phyloP scores from a whole-genome alignment of 768 basidiomycete species.

The Vishniacozyma victoriae region DNA sequence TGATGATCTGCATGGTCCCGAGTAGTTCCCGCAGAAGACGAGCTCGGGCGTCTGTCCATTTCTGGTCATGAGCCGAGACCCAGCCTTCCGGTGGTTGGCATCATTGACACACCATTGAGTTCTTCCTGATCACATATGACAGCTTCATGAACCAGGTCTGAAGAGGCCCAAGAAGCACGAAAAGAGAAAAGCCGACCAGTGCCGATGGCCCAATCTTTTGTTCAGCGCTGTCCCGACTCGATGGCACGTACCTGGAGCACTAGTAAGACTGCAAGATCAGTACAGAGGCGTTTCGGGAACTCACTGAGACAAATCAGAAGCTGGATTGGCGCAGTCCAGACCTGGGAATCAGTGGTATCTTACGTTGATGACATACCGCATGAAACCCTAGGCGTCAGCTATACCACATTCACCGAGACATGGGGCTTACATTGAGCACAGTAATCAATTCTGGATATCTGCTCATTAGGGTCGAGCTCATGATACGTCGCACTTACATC shows the following conservation, averaged over 20 bases:
- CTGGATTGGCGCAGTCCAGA: conserved; percentile 67
- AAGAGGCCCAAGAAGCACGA: conserved; percentile 59
- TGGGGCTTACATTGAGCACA: conserved; percentile 56
- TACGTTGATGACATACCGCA: conserved; percentile 31
- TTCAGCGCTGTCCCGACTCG: background rate
- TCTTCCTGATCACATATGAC: conserved; percentile 55
- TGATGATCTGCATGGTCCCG: conserved; percentile 65
- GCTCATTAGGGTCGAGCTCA: background rate
- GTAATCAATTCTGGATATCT: conserved; percentile 45
- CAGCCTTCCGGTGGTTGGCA: background rate
- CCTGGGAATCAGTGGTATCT: conserved; percentile 40
- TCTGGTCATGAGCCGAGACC: conserved; percentile 23
- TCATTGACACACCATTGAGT: conserved; percentile 49
- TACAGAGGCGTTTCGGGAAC: conserved; percentile 8
- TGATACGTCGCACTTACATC: conserved; percentile 55
- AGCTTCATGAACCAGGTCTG: conserved; percentile 61
- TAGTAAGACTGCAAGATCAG: conserved; percentile 5
- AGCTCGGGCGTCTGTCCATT: conserved; percentile 60
- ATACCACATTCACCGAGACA: background rate
- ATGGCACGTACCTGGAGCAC: conserved; percentile 8
- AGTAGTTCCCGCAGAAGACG: conserved; percentile 63
- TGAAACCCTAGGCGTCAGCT: conserved; percentile 50
- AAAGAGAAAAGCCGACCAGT: conserved; percentile 63
- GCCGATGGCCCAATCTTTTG: conserved; percentile 63
- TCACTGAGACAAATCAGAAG: conserved; percentile 55